Evolutionary conservation across 371 early-diverging fungal genomes (phyloP).

Genomic region (Mucor piriformis): DNA sequence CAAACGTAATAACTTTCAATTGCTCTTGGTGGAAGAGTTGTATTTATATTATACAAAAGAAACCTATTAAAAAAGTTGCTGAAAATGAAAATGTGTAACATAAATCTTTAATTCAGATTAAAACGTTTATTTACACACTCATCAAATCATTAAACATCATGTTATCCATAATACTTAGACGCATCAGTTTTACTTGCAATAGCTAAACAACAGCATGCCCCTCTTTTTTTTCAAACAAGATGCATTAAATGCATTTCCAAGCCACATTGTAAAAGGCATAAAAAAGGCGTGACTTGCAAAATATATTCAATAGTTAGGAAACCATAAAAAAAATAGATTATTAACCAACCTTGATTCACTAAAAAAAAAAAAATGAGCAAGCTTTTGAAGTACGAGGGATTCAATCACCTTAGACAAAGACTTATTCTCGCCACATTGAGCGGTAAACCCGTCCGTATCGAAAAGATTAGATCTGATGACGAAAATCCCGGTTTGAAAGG

Average conservation of each 20-base stretch:
- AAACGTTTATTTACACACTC: too few relatives aligned
- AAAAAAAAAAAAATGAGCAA: conserved; percentile 32
- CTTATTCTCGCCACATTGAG: conserved; percentile 91
- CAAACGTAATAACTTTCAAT: too few relatives aligned
- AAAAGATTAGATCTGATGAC: conserved; percentile 86
- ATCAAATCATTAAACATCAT: too few relatives aligned
- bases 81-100: too few relatives aligned
- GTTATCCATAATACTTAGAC: too few relatives aligned
- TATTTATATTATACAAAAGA: too few relatives aligned
- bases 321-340: background rate
- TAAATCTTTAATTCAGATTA: too few relatives aligned
- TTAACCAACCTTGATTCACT: background rate
- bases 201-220: background rate
- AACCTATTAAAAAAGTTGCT: too few relatives aligned
- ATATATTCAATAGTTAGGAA: background rate
- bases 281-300: background rate
- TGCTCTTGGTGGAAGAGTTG: too few relatives aligned
- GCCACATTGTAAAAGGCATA: background rate
- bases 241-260: background rate
- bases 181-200: background rate
- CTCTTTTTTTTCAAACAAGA: background rate
- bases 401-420: conserved; percentile 84
- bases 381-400: conserved; percentile 71
- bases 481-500: conserved; percentile 87
- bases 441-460: conserved; percentile 83